Base-by-base conservation (phyloP, 1,284 basidiomycete genomes). In the Malassezia nana region DNA sequence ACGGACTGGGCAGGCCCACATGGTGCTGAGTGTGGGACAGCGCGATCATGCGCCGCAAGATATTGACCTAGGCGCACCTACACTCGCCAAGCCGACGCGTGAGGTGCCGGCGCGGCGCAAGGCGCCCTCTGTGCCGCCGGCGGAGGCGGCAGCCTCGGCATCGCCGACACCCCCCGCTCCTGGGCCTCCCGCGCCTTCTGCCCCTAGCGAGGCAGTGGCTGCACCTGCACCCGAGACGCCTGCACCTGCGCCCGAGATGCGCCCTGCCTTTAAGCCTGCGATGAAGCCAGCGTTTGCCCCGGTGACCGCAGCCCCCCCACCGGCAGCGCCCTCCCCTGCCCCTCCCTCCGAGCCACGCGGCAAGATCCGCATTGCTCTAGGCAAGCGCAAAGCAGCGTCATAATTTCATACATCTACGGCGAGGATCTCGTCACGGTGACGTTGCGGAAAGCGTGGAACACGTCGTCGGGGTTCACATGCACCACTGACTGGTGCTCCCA, bases 1-100 rank as follows among this genome's bases (percentile, higher is more conserved):
- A 57, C 57, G 67, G 1, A 68, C 60, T n/a, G 71, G 70, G 2
- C 66, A 71, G 50, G 70, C 68, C 15, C 68, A 71, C 50, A 74
- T 74, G 71, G 68, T 74, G 24, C 60, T 72, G 18, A 69, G 71
- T 43, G 69, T 74, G 4, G 71, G 69, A 1, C 60, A 54, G 32
- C 54, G 53, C 15, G 67, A 63, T 8, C 55, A 64, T 41, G 71
- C 68, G 22, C 70, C 71, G 13, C 63, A 66, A 48, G 64, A 71
- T n/a, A 55, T 64, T 20, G 65, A 65, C 41, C 43, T 71, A 47
- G 35, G 46, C 42, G 38, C 35, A 9, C 25, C 33, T 6, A 13
- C 30, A 13, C 26, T 35, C 1, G 45, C 31, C 12, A 31, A 47
- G 44, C 24, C 28, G 20, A n/a, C 29, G 26, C 42, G 26, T 4